These are phyloP conservation scores for Delonix regia DNA, from an alignment of 306 rosid genomes.

Conservation along the genomic window DNA sequence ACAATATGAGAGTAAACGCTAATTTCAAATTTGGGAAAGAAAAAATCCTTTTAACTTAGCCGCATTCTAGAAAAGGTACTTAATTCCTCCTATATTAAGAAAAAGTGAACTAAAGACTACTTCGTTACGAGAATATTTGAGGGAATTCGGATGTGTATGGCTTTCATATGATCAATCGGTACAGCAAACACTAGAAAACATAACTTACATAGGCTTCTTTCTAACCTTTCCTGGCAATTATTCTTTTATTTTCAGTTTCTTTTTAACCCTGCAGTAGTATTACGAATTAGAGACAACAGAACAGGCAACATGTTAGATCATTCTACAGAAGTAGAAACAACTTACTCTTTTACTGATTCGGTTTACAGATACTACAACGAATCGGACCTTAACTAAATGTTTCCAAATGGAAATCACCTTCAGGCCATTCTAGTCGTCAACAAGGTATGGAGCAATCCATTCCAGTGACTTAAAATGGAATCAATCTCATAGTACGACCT, in stretches of 20 bases:
- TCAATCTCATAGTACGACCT: constrained; percentile 36
- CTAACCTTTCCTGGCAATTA: not conserved
- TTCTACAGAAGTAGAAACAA: not conserved
- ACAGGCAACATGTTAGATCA: not conserved
- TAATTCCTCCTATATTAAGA: not conserved
- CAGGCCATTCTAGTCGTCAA: not conserved
- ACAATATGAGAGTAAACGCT: not conserved
- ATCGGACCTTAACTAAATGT: not conserved
- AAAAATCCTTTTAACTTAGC: too few species aligned
- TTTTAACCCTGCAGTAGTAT: too few species aligned
- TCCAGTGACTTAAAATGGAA: constrained; percentile 8
- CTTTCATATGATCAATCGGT: not conserved
- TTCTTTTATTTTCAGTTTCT: too few species aligned
- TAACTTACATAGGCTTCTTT: not conserved
- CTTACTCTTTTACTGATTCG: not conserved
- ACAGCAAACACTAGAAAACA: not conserved
- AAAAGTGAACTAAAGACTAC: not conserved
- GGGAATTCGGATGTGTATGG: not conserved
- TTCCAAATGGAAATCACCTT: not conserved
- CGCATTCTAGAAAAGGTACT: not conserved
- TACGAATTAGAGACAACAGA: not conserved
- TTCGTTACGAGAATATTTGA: not conserved
- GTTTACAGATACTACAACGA: not conserved
- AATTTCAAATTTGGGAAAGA: too few species aligned
- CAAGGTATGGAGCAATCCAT: not conserved